Conservation (phyloP, 129 eudicot genomes). For the Flaveria brownii region DNA sequence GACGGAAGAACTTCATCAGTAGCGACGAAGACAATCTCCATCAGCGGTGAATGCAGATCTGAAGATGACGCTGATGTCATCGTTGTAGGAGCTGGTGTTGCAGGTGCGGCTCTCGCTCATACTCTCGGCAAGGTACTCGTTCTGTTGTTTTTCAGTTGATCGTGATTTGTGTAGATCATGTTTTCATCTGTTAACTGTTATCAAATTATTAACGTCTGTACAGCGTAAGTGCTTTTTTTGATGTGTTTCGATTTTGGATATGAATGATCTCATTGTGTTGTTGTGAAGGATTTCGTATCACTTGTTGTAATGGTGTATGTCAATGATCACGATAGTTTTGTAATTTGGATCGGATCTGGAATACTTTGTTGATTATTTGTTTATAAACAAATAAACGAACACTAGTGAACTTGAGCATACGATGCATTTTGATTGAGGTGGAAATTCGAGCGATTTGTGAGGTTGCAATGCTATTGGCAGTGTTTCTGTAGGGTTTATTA, state of each 20-base stretch:
- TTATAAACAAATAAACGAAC: too few species aligned
- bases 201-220: not conserved
- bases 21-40: constrained; percentile 33
- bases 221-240: not conserved
- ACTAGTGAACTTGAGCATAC: too few species aligned
- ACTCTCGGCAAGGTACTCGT: constrained; percentile 64
- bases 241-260: not conserved
- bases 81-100: constrained; percentile 83
- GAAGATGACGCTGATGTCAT: constrained; percentile 54
- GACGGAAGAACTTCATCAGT: constrained; percentile 26
- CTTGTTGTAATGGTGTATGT: too few species aligned
- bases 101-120: constrained; percentile 81
- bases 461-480: not conserved
- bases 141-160: not conserved
- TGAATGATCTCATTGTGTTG: not conserved
- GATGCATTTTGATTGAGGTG: not conserved
- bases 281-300: not conserved
- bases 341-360: too few species aligned
- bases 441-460: constrained; percentile 18
- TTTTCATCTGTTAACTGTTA: not conserved
- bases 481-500: not conserved
- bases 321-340: too few species aligned
- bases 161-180: not conserved
- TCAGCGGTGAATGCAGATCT: constrained; percentile 50
- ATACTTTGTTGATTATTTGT: not conserved